Conservation (phyloP, 768 basidiomycete species). For the Amanita fuliginea region DNA sequence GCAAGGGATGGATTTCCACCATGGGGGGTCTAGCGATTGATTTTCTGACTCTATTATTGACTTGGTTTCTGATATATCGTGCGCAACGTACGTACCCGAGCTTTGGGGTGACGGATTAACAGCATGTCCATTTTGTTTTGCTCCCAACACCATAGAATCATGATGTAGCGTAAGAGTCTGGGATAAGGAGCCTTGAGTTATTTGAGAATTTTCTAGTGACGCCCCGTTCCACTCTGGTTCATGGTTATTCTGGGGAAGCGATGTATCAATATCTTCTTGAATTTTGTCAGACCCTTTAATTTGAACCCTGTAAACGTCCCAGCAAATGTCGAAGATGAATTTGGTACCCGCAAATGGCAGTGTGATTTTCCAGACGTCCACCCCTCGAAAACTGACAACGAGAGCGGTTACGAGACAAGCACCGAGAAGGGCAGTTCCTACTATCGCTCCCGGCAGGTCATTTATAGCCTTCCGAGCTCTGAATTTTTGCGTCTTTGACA, state of each 20-base stretch:
- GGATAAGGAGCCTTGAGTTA: constrained; percentile 5
- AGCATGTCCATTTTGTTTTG: neutral
- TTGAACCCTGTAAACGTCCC: constrained; percentile 41
- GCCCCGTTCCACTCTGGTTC: neutral
- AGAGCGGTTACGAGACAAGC: constrained; percentile 65
- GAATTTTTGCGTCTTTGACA: constrained; percentile 25
- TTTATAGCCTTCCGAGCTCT: constrained; percentile 52
- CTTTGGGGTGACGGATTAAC: constrained; percentile 5
- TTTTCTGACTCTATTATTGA: too few relatives aligned
- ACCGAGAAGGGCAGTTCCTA: constrained; percentile 59
- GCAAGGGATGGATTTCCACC: neutral
- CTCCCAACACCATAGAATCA: too few relatives aligned
- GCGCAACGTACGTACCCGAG: neutral
- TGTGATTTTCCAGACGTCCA: constrained; percentile 79
- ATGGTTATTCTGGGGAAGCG: neutral
- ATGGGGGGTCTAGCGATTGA: neutral
- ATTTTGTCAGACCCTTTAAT: constrained; percentile 6
- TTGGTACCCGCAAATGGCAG: constrained; percentile 72
- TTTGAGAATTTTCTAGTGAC: neutral
- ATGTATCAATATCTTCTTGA: neutral
- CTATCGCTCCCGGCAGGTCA: constrained; percentile 64
- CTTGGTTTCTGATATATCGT: neutral
- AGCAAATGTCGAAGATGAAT: constrained; percentile 51
- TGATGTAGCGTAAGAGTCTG: too few relatives aligned
- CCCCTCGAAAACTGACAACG: constrained; percentile 60